Evolutionary conservation across 2,329 filamentous ascomycete species (phyloP), one percentile per base, ranked within the genome.

Genomic region (Lasiodiplodia hormozganensis): DNA sequence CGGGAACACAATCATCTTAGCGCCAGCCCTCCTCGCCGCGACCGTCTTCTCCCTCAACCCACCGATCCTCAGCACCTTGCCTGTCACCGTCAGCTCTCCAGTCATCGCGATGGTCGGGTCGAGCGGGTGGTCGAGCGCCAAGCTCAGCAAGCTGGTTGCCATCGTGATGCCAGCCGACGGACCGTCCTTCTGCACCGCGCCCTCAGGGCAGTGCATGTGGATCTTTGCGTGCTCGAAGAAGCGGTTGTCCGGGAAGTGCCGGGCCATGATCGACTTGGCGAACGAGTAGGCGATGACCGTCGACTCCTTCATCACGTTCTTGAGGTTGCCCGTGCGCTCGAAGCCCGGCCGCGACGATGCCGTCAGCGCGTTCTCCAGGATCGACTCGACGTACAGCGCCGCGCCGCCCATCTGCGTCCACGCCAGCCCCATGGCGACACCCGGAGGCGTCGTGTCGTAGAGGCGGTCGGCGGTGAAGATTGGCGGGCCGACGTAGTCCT

Each of bases 361-460:
- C 12, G 89, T 89, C 58, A 98, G 86, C 0, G 92, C 89, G 70
- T 90, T 92, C 78, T 99, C 94, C 64, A 99, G 84, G 71, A 99
- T 98, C 1, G 94, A 96, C 82, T 99, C 96, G 69, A 99, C 93
- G 80, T 99, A 99, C 78, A 99, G 90, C 64, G 96, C 96, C 4
- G 96, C 93, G 69, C 96, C 96, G 70, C 96, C 96, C 88, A 99
- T 93, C 76, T 94, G 93, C 8, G 96, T 99, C 96, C 96, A 99
- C 8, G 96, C 96, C 65, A 99, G 87, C 72, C 96, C 96, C 96
- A 99, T 98, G 25, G 94, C 92, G 18, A 99, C 96, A 80, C 96
- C 96, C 2, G 96, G 88, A 4, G 96, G 96, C 69, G 94, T 97
- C 58, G 90, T 89, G 75, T 99, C 96, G 84, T 98, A 99, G 16